Percentiles rank a stretch among this genome's conserved stretches.
These are phyloP conservation scores for Amanita thiersii DNA, from an alignment of 768 basidiomycete species.

Conservation along the genomic window DNA sequence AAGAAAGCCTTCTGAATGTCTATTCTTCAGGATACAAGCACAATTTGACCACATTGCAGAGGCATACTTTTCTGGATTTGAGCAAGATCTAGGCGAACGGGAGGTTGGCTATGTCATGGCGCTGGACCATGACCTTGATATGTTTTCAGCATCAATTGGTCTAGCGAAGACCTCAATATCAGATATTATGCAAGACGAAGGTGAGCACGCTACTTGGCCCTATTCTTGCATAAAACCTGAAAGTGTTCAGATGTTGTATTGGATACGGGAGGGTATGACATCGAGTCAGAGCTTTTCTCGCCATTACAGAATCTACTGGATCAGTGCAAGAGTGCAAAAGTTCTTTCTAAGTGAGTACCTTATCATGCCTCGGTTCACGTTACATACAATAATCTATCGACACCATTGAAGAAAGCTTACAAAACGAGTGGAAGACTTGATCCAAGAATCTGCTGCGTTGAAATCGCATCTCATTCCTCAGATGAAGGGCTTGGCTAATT, in stretches of 20 bases:
- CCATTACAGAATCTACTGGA: slow-evolving; percentile 81
- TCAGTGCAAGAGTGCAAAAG: slow-evolving; percentile 74
- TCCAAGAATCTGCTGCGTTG: slow-evolving; percentile 62
- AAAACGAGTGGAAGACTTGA: slow-evolving; percentile 76
- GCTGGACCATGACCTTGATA: slow-evolving; percentile 89
- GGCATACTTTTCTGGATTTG: slow-evolving; percentile 74
- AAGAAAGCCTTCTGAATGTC: not conserved
- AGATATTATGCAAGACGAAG: slow-evolving; percentile 68
- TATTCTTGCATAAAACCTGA: not conserved
- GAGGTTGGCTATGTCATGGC: slow-evolving; percentile 77
- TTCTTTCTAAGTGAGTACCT: slow-evolving; percentile 63
- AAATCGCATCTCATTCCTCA: slow-evolving; percentile 64
- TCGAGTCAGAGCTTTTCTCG: slow-evolving; percentile 68
- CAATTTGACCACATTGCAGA: slow-evolving; percentile 92
- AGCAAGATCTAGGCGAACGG: slow-evolving; percentile 85
- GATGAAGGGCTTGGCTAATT: slow-evolving; percentile 62
- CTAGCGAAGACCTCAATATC: slow-evolving; percentile 81
- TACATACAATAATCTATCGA: not conserved
- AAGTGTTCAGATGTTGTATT: slow-evolving; percentile 50
- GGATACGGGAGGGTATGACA: slow-evolving; percentile 68
- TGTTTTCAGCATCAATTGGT: slow-evolving; percentile 87
- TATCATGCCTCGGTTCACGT: not conserved
- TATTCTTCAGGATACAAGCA: slow-evolving; percentile 64
- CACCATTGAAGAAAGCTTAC: slow-evolving; percentile 66
- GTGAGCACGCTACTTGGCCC: slow-evolving; percentile 24